These are phyloP conservation scores for Acanthamoeba lugdunensis DNA, from an alignment of 208 protist species.

Conservation along the genomic window DNA sequence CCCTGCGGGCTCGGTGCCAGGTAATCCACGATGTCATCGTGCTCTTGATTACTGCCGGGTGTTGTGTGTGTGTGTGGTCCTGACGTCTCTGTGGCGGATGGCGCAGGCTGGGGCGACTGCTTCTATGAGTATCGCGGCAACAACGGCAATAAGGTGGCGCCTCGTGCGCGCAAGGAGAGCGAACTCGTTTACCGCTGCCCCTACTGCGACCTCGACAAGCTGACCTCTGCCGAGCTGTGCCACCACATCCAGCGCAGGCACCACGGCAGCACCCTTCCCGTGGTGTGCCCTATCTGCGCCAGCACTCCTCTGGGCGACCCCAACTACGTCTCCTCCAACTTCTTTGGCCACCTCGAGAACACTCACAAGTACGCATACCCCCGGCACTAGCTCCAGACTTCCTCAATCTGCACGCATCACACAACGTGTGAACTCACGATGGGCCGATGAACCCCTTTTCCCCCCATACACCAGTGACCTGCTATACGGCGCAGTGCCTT, in stretches of 20 bases:
- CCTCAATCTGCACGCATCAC: not conserved
- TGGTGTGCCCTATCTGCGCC: constrained; percentile 53
- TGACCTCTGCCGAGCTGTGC: constrained; percentile 41
- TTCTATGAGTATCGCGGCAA: constrained; percentile 51
- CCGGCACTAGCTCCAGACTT: not conserved
- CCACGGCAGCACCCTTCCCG: constrained; percentile 38
- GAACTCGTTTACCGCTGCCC: constrained; percentile 34
- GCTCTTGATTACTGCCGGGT: not conserved
- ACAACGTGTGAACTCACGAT: not conserved
- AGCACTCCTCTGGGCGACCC: constrained; percentile 55
- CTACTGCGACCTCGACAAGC: constrained; percentile 47
- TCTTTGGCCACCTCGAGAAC: constrained; percentile 50
- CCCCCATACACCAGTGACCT: not conserved
- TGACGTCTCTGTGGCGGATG: not conserved
- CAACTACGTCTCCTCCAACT: constrained; percentile 63
- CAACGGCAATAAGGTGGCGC: constrained; percentile 33
- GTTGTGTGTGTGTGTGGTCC: not conserved
- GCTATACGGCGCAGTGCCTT: constrained; percentile 48
- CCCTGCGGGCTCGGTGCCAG: not conserved
- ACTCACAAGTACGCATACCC: not conserved
- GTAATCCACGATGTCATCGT: not conserved
- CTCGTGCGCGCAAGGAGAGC: not conserved
- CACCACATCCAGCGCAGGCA: constrained; percentile 37
- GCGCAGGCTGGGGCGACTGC: constrained; percentile 45
- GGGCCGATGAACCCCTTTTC: not conserved